Conservation (phyloP, 2,329 filamentous ascomycete species). For the Aspergillus sp. region DNA sequence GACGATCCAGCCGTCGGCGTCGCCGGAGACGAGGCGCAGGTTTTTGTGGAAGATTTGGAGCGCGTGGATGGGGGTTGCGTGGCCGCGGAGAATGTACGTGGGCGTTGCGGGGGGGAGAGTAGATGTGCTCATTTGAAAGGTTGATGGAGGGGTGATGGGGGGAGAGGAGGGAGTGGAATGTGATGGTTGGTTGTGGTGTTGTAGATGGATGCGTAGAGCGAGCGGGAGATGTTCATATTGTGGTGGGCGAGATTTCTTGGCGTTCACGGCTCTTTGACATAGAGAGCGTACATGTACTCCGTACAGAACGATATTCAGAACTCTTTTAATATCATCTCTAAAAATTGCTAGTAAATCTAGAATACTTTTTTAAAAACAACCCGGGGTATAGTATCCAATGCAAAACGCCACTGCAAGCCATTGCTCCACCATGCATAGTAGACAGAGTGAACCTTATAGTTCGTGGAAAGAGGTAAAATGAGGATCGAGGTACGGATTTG, state of each 20-base stretch:
- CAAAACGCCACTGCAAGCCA: background rate
- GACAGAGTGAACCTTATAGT: background rate
- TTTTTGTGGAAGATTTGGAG: slow-evolving; percentile 75
- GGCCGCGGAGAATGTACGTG: slow-evolving; percentile 79
- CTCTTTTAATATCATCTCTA: background rate
- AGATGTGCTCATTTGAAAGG: slow-evolving; percentile 19
- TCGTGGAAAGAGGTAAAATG: slow-evolving; percentile 63
- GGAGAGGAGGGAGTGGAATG: background rate
- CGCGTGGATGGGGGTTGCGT: slow-evolving; percentile 78
- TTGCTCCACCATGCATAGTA: background rate
- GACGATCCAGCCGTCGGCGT: slow-evolving; percentile 87
- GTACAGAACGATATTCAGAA: background rate
- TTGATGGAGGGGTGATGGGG: background rate
- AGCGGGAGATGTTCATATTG: background rate
- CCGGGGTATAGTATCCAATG: background rate
- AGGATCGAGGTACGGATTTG: slow-evolving; percentile 80
- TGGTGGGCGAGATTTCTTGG: background rate
- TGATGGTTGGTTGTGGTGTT: background rate
- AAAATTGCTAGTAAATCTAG: background rate
- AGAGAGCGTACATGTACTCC: too few relatives aligned
- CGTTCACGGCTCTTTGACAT: background rate
- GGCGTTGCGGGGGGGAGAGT: slow-evolving; percentile 58
- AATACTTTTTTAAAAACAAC: background rate
- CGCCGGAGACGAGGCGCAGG: slow-evolving; percentile 78
- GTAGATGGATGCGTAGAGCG: background rate